A percentile compares a stretch with the other conserved stretches of the same genome.
phyloP scores from a whole-genome alignment of 768 basidiomycete genomes.

The Lentinus tigrinus region DNA sequence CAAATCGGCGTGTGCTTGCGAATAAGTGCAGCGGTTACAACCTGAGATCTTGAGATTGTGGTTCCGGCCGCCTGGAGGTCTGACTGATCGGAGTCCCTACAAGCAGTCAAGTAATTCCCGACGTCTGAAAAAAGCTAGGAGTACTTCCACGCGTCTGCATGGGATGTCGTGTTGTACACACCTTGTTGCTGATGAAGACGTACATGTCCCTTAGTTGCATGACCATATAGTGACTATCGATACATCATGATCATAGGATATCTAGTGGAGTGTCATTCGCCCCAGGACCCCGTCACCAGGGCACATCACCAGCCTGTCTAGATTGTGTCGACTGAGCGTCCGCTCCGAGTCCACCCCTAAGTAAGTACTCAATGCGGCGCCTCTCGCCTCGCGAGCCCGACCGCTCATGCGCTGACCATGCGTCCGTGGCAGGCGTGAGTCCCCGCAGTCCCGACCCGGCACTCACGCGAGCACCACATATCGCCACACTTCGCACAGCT shows the following conservation, averaged over 20 bases:
- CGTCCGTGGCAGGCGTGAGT: conserved; percentile 10
- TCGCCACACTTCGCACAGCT: conserved; percentile 32
- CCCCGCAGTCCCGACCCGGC: conserved; percentile 16
- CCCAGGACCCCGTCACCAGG: conserved; percentile 12
- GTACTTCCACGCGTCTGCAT: too few species aligned
- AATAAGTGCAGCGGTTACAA: too few species aligned
- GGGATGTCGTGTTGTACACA: too few species aligned
- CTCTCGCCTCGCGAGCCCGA: background rate
- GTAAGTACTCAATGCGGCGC: background rate
- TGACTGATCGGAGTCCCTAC: too few species aligned
- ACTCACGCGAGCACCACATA: conserved; percentile 32
- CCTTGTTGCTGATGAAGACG: background rate
- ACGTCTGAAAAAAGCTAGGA: too few species aligned
- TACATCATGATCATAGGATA: conserved; percentile 9
- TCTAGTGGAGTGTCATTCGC: background rate
- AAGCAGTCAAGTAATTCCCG: too few species aligned
- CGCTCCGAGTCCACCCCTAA: conserved; percentile 3
- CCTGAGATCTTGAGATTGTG: too few species aligned
- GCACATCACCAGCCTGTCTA: background rate
- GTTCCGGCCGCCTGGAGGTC: too few species aligned
- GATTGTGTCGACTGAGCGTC: background rate
- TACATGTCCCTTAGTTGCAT: background rate
- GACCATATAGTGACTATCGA: background rate
- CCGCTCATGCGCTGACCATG: conserved; percentile 1
- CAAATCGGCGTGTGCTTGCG: too few species aligned